phyloP scores from a whole-genome alignment of 2,329 filamentous ascomycete genomes.

The Colletotrichum orbiculare region DNA sequence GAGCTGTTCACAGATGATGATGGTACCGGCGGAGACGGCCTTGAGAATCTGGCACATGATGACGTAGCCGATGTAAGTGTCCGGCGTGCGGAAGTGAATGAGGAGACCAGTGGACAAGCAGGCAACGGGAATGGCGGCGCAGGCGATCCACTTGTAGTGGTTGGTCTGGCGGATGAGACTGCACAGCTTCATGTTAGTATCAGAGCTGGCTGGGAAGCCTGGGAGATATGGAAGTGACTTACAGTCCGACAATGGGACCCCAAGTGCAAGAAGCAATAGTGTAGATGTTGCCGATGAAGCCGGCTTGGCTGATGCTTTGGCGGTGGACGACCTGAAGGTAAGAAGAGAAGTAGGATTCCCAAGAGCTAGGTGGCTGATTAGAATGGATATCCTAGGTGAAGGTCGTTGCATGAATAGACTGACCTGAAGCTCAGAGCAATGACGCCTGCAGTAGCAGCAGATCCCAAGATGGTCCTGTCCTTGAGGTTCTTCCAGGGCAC shows the following conservation, averaged over 20 bases:
- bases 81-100: slow-evolving; percentile 50
- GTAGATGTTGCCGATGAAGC: slow-evolving; percentile 48
- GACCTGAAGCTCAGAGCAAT: slow-evolving; percentile 55
- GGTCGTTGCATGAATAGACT: slow-evolving; percentile 20
- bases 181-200: slow-evolving; percentile 53
- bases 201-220: slow-evolving; percentile 46
- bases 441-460: slow-evolving; percentile 51
- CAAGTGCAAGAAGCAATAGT: slow-evolving; percentile 52
- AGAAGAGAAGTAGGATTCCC: slow-evolving; percentile 51
- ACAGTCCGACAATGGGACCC: slow-evolving; percentile 52
- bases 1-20: slow-evolving; percentile 58
- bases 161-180: slow-evolving; percentile 47
- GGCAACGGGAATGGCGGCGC: slow-evolving; percentile 47
- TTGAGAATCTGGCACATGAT: slow-evolving; percentile 53
- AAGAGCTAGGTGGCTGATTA: slow-evolving; percentile 35
- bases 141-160: slow-evolving; percentile 46
- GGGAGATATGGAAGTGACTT: not conserved
- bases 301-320: slow-evolving; percentile 41
- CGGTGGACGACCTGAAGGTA: slow-evolving; percentile 52
- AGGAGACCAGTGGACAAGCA: slow-evolving; percentile 44
- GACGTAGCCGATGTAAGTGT: slow-evolving; percentile 46
- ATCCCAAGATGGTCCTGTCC: slow-evolving; percentile 41
- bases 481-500: slow-evolving; percentile 54
- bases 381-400: not conserved
- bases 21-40: slow-evolving; percentile 50